phyloP scores from a whole-genome alignment of 2,329 filamentous ascomycete species.

The Clonostachys byssicola region DNA sequence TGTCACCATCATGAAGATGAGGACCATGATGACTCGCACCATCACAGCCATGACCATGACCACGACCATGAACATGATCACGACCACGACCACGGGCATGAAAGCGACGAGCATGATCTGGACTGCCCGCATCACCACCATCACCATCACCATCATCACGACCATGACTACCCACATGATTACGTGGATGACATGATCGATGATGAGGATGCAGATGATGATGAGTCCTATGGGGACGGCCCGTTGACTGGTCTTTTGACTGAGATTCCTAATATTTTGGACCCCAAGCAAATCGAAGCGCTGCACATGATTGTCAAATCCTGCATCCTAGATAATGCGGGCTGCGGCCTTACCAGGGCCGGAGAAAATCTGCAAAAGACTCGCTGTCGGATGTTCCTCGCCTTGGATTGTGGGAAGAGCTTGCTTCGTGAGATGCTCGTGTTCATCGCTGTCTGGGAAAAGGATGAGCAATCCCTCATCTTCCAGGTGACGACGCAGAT shows the following conservation, averaged over 20 bases:
- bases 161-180: conserved; percentile 33
- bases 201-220: conserved; percentile 66
- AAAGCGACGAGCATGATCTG: conserved; percentile 12
- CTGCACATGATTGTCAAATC: conserved; percentile 97
- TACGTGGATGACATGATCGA: conserved; percentile 55
- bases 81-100: conserved; percentile 16
- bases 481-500: conserved; percentile 97
- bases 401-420: conserved; percentile 86
- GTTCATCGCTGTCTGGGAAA: conserved; percentile 95
- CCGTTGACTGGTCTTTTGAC: conserved; percentile 81
- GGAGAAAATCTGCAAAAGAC: conserved; percentile 87
- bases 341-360: conserved; percentile 60
- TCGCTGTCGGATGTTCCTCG: conserved; percentile 82
- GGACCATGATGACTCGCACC: conserved; percentile 42
- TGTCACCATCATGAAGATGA: conserved; percentile 14
- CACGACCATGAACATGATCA: conserved; percentile 9
- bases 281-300: conserved; percentile 92
- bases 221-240: conserved; percentile 76
- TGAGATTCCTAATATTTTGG: conserved; percentile 89
- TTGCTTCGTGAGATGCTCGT: conserved; percentile 86
- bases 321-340: conserved; percentile 80
- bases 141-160: conserved; percentile 24
- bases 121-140: conserved; percentile 13
- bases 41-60: conserved; percentile 16
- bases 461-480: conserved; percentile 88